Evolutionary conservation across 1,139 yeast genomes (phyloP), one percentile per base, ranked within the genome.

Genomic region (Blastobotrys serpentis): DNA sequence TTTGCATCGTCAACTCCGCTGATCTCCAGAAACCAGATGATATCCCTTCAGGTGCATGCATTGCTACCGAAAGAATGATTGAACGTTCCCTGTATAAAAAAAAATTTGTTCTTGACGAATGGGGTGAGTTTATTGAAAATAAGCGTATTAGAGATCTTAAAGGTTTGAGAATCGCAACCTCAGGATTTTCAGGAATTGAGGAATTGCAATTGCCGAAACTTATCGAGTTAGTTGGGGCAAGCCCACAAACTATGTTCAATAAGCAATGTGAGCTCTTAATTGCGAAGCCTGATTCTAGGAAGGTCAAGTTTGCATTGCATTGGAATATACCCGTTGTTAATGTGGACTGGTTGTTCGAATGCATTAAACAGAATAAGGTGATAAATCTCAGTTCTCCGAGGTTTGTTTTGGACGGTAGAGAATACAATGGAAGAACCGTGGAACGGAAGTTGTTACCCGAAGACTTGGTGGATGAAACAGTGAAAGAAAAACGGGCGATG

Each of bases 151-250:
- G 71, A 8, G 68, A 63, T 4, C 64, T 59, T 25, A 44, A 61
- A 14, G 65, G 68, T 8, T 68, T 82, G 53, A 74, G 74, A 43
- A 71, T 89, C 0, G 78, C 86, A 52, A 73, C 86, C 1, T 79
- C 94, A 0, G 98, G 98, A 4, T 90, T 86, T 60, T 76, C 81
- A 10, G 97, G 96, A 0, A 80, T 88, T 14, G 97, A 90, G 63
- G 70, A 83, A 23, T 69, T 87, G 38, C 98, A 90, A 66, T 60
- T 87, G 7, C 81, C 78, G 14, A 84, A 85, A 58, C 70, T 90
- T 45, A 71, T 87, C 10, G 60, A 69, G 32, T 53, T 66, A 56
- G 62, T 58, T 41, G 76, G 67, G 72, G 86, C 63, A 66, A 72
- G 46, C 68, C 77, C 53, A 67, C 76, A 54, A 77, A 77, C 60